Base-by-base conservation (phyloP, 2,329 filamentous ascomycete genomes). In the Apiospora kogelbergensis region DNA sequence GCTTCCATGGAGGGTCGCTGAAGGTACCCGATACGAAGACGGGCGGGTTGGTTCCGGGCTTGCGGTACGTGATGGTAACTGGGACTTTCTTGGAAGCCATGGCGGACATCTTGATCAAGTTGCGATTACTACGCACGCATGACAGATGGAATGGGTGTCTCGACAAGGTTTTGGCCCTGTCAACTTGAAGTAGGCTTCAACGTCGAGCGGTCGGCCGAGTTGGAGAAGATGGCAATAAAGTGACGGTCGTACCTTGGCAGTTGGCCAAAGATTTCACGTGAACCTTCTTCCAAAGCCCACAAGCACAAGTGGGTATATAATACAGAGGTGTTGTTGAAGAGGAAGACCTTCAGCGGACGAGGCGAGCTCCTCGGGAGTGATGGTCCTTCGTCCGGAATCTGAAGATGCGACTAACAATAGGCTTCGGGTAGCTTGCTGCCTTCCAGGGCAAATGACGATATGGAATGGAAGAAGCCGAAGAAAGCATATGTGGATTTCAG, bases 1-100 rank as follows among this genome's bases (percentile, higher is more conserved):
- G 85, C 48, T 87, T 78, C 92, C 92, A 95, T 37, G 53, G 53
- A 15, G 53, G 53, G 37, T 87, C 80, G 24, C 89, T 90, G 75
- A 94, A 91, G 26, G 88, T 89, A 20, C 91, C 92, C 13, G 90
- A 90, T 7, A 95, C 81, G 75, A 86, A 94, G 67, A 95, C 84
- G 4, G 92, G 92, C 67, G 91, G 89, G 68, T 85, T 81, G 1
- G 88, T 84, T 67, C 88, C 90, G 2, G 85, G 80, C 71, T 86
- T 87, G 67, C 83, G 82, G 80, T 89, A 93, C 68, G 84, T 87
- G 75, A 95, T 86, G 46, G 83, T 88, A 37, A 89, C 82, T 26
- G 83, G 78, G 24, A 83, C 78, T 73, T 79, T 26, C 44, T 24
- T 44, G 40, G 63, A 65, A 24, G 37, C 63, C 63, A 65, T 65